These are phyloP conservation scores for Fusarium robinianum DNA, from an alignment of 2,329 filamentous ascomycete genomes.

Conservation along the genomic window DNA sequence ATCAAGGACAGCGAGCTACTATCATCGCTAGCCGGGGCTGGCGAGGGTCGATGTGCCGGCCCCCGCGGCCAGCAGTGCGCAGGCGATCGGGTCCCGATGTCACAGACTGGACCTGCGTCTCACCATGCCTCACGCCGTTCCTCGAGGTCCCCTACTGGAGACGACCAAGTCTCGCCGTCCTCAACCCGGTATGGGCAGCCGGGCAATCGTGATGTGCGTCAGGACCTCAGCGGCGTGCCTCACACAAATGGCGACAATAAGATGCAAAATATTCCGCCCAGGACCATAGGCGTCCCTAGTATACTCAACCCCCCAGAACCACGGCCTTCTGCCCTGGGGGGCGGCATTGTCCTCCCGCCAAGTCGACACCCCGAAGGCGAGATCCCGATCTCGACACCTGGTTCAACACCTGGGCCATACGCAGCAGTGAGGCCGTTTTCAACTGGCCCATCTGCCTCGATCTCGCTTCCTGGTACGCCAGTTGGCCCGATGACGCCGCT, in stretches of 20 bases:
- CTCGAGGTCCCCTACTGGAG: conserved; percentile 50
- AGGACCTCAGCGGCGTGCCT: conserved; percentile 28
- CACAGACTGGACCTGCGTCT: conserved; percentile 63
- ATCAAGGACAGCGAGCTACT: conserved; percentile 30
- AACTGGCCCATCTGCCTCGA: conserved; percentile 36
- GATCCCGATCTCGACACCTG: conserved; percentile 18
- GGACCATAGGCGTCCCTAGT: conserved; percentile 44
- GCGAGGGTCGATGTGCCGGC: conserved; percentile 61
- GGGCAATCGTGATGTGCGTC: conserved; percentile 31
- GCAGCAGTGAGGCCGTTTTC: conserved; percentile 32
- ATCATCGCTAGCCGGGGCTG: conserved; percentile 27
- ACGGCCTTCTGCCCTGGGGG: conserved; percentile 26
- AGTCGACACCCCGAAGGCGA: conserved; percentile 28
- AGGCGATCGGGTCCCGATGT: conserved; percentile 67
- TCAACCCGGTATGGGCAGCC: conserved; percentile 29
- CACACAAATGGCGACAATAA: conserved; percentile 30
- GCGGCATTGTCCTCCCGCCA: conserved; percentile 15
- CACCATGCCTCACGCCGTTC: conserved; percentile 58
- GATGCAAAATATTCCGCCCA: conserved; percentile 34
- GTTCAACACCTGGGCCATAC: conserved; percentile 31
- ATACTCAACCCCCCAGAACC: conserved; percentile 46
- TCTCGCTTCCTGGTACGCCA: conserved; percentile 43
- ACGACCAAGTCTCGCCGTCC: conserved; percentile 36
- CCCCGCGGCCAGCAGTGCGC: conserved; percentile 54
- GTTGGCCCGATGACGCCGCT: conserved; percentile 35